Evolutionary conservation across 352 stramenopile genomes (phyloP).

Genomic region (Phytophthora hibernalis): DNA sequence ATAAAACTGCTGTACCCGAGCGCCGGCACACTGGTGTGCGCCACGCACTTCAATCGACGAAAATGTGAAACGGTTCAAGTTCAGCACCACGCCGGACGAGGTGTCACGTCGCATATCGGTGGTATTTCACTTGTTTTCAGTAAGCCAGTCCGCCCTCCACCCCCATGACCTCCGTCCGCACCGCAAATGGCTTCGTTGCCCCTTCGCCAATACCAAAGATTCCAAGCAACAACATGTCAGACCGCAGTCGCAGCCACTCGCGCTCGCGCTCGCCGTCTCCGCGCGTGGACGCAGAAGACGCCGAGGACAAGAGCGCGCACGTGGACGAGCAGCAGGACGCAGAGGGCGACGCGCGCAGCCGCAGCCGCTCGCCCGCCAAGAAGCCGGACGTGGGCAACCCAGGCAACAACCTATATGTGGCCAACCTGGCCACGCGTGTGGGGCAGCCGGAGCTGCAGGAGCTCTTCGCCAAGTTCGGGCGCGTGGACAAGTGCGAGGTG

Average conservation of each 20-base stretch:
- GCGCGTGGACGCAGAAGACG: conserved; percentile 11
- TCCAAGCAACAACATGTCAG: conserved; percentile 47
- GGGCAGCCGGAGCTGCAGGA: conserved; percentile 71
- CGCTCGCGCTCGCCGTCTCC: conserved; percentile 39
- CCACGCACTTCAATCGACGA: conserved; percentile 27
- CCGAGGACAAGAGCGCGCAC: conserved; percentile 20
- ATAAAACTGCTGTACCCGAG: neutral
- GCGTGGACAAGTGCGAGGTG: conserved; percentile 79
- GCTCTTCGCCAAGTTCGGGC: conserved; percentile 78
- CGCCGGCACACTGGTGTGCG: conserved; percentile 2
- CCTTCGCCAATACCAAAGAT: conserved; percentile 36
- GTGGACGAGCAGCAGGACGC: neutral
- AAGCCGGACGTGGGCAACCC: conserved; percentile 49
- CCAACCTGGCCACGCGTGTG: conserved; percentile 68
- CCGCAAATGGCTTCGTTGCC: conserved; percentile 15
- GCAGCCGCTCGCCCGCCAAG: conserved; percentile 49
- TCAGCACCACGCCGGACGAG: conserved; percentile 5
- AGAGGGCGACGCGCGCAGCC: conserved; percentile 12
- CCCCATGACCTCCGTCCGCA: conserved; percentile 10
- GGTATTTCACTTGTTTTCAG: conserved; percentile 19
- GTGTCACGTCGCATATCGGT: neutral
- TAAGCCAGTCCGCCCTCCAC: neutral
- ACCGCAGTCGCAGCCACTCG: conserved; percentile 33
- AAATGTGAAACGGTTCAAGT: conserved; percentile 24
- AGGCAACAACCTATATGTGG: conserved; percentile 86